Base-by-base conservation (phyloP, 768 basidiomycete genomes). In the Mrakia frigida region DNA sequence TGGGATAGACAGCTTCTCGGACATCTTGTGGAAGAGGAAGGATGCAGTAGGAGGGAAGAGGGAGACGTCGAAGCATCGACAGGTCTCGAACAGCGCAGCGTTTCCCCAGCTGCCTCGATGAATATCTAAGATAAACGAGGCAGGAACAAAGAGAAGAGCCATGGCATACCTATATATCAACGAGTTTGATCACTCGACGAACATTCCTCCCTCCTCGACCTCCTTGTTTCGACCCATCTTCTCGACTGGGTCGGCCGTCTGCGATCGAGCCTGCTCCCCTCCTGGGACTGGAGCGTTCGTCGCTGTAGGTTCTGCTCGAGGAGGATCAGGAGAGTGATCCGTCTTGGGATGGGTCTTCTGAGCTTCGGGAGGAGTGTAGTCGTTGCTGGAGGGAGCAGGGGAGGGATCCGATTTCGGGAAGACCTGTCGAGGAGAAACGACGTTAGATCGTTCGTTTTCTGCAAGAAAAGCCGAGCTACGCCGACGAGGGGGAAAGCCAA, bases 281-380 rank as follows among this genome's bases (percentile, higher is more conserved):
- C 71, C 71, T 1, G 71, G 71, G 37, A 73, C 71, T 5, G 71
- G 59, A 0, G 37, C 59, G 56, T 28, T 60, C 35, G 71, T 73
- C 5, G 53, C 56, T 21, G 53, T 33, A 6, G 71, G 71, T 31
- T 59, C 11, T 16, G 71, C 37, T 35, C 4, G 18, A 18, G 71
- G 71, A n/a, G 71, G 71, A 28, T 10, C 3, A 3, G 71, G 53
- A 14, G 71, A 70, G 41, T 52, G 39, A 7, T 73, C 71, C 11
- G 35, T 53, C 56, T 21, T 37, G 33, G 71, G 71, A 16, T 41
- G 53, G 33, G 35, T 25, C 18, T 33, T 23, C 25, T 73, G 71
- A 23, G 35, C 9, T 6, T 35, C 31, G n/a, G 71, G 71, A 18
- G 71, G 53, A 25, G 33, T 41, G 37, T 61, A n/a, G 71, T 33